Base-by-base conservation (phyloP, 139 green algal species). In the Chlorella sp. region DNA sequence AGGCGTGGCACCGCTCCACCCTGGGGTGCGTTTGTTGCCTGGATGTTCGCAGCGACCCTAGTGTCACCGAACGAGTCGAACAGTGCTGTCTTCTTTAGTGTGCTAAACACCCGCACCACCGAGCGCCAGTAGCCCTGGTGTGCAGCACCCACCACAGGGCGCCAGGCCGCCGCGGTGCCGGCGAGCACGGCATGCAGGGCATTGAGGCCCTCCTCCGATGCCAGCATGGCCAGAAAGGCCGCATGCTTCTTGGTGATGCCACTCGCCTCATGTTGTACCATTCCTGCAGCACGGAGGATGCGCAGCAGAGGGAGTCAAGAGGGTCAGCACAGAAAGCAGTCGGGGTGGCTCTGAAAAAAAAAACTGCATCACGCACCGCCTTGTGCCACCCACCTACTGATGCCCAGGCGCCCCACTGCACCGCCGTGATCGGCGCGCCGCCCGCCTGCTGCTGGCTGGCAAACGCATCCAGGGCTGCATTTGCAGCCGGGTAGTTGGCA, bases 401-500 rank as follows among this genome's bases (percentile, higher is more conserved):
- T 29, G 67, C 63, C 86, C 86, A 90, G 11, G 86, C 80, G n/a
- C 86, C 86, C 86, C 83, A 90, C 33, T 85, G 79, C 41, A 90
- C 73, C 5, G 64, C 61, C 12, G 41, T 59, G 25, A 21, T 21
- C 4, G 27, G 36, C 50, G 38, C 9, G 19, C 80, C 80, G 0
- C 21, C 14, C 1, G 41, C 35, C 0, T 12, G 3, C 5, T 41
- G 9, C 17, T 23, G 9, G 4, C 19, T 8, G 1, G 88, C 83
- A 1, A 56, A 58, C 1, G 61, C 75, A 64, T 94, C 91, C 46
- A 95, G 67, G 21, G 73, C 84, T n/a, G 84, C 83, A 71, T 95
- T 96, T 5, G 91, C 91, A n/a, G 87, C 89, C 42, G 71, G 63
- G 64, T 96, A 96, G 61, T 88, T 92, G 45, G 83, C 73, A 78